Evolutionary conservation across 257 asterid species (phyloP), one percentile per base, ranked within the genome.

Genomic region (Leptodermis oblonga): DNA sequence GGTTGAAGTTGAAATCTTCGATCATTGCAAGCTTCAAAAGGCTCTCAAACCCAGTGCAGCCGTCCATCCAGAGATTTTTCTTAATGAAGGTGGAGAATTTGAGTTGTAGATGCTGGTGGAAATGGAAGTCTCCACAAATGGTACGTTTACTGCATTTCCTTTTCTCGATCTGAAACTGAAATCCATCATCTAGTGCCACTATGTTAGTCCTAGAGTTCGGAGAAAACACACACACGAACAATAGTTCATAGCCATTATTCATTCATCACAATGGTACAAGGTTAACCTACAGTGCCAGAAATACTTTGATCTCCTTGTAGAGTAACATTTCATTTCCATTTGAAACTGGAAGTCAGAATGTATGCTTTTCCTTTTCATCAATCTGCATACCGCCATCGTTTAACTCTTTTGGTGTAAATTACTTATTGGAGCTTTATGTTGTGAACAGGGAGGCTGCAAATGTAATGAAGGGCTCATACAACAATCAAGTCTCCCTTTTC

Each of bases 1-100:
- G 68, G 83, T 92, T 33, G 88, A 88, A 78, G 95, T 90, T 5
- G 98, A 92, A 84, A 84, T 92, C 36, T 86, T 90, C 52, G 81
- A 92, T 62, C 97, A 86, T 53, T 81, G 77, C 41, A 92, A 92
- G 86, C 96, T 92, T 76, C 86, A 84, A 5, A 86, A 89, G 67
- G 98, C 86, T 34, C 92, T 92, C 25, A 82, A 86, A 64, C 83
- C 79, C 70, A 87, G 85, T 71, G 86, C 95, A 20, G 80, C 75
- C 5, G 81, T 90, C 18, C 81, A 92, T 84, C 90, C 92, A 4
- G 89, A 81, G 69, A 73, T 78, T 68, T 82, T 85, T 64, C 65
- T 74, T 4, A 80, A 80, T 34, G 76, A 84, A 68, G 69, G 36
- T 26, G 79, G 77, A 42, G 82, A 77, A 46, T 67, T 59, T n/a